Base-by-base conservation (phyloP, 2,329 filamentous ascomycete genomes). In the Aspergillus pseudotamarii region DNA sequence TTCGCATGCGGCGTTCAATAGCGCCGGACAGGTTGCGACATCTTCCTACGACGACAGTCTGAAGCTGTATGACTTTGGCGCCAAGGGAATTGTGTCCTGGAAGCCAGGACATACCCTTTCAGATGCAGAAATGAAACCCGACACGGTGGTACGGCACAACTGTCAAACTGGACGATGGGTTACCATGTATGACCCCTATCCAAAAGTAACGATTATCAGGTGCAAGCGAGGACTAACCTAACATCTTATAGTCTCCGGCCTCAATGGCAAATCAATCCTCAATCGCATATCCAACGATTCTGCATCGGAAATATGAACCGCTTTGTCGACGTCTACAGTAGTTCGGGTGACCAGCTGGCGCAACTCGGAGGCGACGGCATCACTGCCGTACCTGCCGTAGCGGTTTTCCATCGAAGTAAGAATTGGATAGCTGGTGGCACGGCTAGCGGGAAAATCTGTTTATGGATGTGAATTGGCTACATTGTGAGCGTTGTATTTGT, bases 261-360 rank as follows among this genome's bases (percentile, higher is more conserved):
- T 76, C 93, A 97, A 71, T 99, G 95, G 95, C 95, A 99, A 76
- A 83, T 86, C 36, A 85, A 86, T 53, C 94, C 95, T 0, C 81
- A 85, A 38, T 92, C 95, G 63, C 89, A 89, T 9, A 88, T 96
- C 6, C 90, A 96, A 66, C 93, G 94, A 65, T 93, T 99, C 71
- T 91, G 88, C 28, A 94, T 99, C 62, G 95, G 92, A 1, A 99
- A 98, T 70, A 98, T 98, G 95, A 97, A 96, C 74, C 88, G 95
- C 1, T 98, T 97, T 71, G 92, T 98, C 1, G 95, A 99, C 73
- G 86, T 99, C 0, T 99, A 91, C 75, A 91, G 90, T 0, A 85
- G 88, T 0, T 86, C 91, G 56, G 95, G 95, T 0, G 89, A 93
- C 71, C 94, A 98, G 76, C 80, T 98, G 4, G 94, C 92, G 0